Conservation (phyloP, 2,329 filamentous ascomycete species). For the Aspergillus ruber region DNA sequence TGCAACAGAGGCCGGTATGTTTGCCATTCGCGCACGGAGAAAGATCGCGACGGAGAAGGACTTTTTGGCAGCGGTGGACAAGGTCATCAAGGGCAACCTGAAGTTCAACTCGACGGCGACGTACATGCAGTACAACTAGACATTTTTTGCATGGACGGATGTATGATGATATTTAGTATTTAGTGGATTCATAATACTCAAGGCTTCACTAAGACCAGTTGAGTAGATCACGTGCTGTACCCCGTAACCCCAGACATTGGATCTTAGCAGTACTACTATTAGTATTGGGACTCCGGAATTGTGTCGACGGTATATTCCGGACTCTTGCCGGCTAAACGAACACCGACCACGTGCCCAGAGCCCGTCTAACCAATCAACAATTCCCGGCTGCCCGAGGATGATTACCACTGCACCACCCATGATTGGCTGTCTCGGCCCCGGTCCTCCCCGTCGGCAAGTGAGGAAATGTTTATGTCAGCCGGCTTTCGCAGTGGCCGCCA, state of each 20-base stretch:
- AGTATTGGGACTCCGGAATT: not conserved
- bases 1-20: slow-evolving; percentile 98
- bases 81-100: slow-evolving; percentile 97
- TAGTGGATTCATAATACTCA: slow-evolving; percentile 7
- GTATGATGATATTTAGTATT: slow-evolving; percentile 28
- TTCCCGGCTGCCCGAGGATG: slow-evolving; percentile 26
- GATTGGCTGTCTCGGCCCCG: slow-evolving; percentile 29
- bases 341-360: slow-evolving; percentile 22
- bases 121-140: slow-evolving; percentile 98
- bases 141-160: slow-evolving; percentile 25
- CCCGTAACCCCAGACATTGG: not conserved
- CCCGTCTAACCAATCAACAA: slow-evolving; percentile 21
- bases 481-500: slow-evolving; percentile 15
- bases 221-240: not conserved
- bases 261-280: not conserved
- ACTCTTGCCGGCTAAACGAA: slow-evolving; percentile 20
- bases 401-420: slow-evolving; percentile 27
- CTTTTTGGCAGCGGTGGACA: slow-evolving; percentile 95
- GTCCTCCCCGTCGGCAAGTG: slow-evolving; percentile 28
- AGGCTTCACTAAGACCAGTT: no score
- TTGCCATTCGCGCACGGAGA: slow-evolving; percentile 84
- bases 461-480: slow-evolving; percentile 32
- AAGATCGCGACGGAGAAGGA: slow-evolving; percentile 99
- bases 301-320: not conserved
- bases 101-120: slow-evolving; percentile 99